Evolutionary conservation across 108 stramenopile species (phyloP).

Genomic region (Seminavis robusta): DNA sequence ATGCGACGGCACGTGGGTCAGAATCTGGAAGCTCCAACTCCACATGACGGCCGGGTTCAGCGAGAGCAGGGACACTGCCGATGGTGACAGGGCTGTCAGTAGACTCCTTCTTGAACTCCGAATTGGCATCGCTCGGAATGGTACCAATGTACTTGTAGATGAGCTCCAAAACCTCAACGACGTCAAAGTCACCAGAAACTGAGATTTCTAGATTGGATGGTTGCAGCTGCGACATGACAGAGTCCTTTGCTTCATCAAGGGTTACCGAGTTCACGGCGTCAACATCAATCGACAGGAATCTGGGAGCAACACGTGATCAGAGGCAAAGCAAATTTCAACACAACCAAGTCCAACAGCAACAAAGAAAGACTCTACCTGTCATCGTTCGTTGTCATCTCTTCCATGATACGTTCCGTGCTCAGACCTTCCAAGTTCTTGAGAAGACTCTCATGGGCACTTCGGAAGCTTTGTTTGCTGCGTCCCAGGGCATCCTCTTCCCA

Average conservation of each 20-base stretch:
- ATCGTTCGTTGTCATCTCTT: slow-evolving; percentile 67
- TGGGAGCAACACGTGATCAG: background rate
- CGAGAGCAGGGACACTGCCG: slow-evolving; percentile 57
- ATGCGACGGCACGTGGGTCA: slow-evolving; percentile 94
- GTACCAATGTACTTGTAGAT: slow-evolving; percentile 92
- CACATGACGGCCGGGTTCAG: slow-evolving; percentile 65
- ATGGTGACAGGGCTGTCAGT: background rate
- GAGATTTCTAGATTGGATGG: slow-evolving; percentile 90
- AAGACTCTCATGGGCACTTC: slow-evolving; percentile 79
- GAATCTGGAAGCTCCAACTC: slow-evolving; percentile 92
- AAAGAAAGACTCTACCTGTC: slow-evolving; percentile 38
- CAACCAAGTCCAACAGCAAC: background rate
- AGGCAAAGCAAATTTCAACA: background rate
- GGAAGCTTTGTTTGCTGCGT: slow-evolving; percentile 89
- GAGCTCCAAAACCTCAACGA: slow-evolving; percentile 87
- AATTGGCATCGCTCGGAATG: slow-evolving; percentile 79
- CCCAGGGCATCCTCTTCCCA: slow-evolving; percentile 97
- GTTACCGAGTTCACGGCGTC: slow-evolving; percentile 81
- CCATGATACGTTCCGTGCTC: slow-evolving; percentile 82
- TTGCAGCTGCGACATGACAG: slow-evolving; percentile 88
- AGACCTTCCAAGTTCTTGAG: slow-evolving; percentile 84
- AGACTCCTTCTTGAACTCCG: slow-evolving; percentile 48
- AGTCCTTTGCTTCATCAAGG: slow-evolving; percentile 81
- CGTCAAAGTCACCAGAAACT: slow-evolving; percentile 94
- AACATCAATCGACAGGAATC: slow-evolving; percentile 88